Percentiles rank a stretch among this genome's conserved stretches.
These are phyloP conservation scores for Didymella arachidicola DNA, from an alignment of 2,329 filamentous ascomycete species.

Conservation along the genomic window DNA sequence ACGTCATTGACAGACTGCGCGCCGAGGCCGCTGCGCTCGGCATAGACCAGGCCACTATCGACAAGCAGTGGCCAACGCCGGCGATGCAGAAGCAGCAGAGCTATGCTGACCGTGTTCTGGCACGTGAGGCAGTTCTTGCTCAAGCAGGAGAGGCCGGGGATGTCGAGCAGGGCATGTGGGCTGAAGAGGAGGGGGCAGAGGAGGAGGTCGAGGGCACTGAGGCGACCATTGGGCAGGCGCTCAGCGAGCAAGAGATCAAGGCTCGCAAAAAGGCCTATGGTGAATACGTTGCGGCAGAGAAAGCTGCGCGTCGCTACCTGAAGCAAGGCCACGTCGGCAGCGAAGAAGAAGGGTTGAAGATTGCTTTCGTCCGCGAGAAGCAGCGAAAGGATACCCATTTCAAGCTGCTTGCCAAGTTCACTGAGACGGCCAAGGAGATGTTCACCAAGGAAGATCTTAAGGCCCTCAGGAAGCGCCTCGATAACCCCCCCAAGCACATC, in stretches of 20 bases:
- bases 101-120: conserved; percentile 22
- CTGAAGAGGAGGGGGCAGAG: conserved; percentile 18
- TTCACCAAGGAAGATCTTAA: conserved; percentile 27
- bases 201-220: conserved; percentile 25
- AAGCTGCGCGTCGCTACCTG: conserved; percentile 32
- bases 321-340: conserved; percentile 31
- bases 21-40: conserved; percentile 71
- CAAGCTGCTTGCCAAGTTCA: conserved; percentile 20
- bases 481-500: conserved; percentile 22
- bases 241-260: conserved; percentile 12
- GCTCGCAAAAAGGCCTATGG: conserved; percentile 19
- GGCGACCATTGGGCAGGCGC: conserved; percentile 3
- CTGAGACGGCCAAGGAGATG: conserved; percentile 20
- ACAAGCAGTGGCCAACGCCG: conserved; percentile 43
- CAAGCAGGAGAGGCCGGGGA: conserved; percentile 5
- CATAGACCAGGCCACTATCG: conserved; percentile 59
- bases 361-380: conserved; percentile 34
- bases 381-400: conserved; percentile 24
- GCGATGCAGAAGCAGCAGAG: conserved; percentile 27
- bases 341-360: conserved; percentile 34
- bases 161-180: conserved; percentile 22
- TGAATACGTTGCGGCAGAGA: conserved; percentile 29
- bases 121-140: conserved; percentile 21
- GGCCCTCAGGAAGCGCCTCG: conserved; percentile 21
- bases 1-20: conserved; percentile 71